Percentiles rank a stretch among this genome's conserved stretches.
These are phyloP conservation scores for Mrakiaceae sp. DNA, from an alignment of 1,284 basidiomycete species.

Conservation along the genomic window DNA sequence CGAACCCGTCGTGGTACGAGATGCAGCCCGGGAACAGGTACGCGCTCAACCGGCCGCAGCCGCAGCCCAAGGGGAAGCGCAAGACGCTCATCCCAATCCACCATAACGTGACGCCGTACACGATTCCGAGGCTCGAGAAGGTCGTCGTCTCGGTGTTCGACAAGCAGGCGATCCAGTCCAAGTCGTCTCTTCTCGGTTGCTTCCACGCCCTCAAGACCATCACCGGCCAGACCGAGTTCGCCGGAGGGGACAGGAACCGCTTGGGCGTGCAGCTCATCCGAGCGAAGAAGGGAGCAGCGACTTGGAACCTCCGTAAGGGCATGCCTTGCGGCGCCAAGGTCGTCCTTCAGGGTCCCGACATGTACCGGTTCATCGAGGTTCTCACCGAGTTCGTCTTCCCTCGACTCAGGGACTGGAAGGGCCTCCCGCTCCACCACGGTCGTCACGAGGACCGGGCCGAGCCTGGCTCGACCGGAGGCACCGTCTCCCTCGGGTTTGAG, in stretches of 20 bases:
- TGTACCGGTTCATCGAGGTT: constrained; percentile 85
- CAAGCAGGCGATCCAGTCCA: constrained; percentile 64
- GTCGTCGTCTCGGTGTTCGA: constrained; percentile 76
- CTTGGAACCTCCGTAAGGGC: constrained; percentile 71
- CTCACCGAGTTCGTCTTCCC: constrained; percentile 92
- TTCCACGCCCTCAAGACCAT: constrained; percentile 81
- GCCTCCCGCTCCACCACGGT: constrained; percentile 60
- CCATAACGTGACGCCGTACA: constrained; percentile 47
- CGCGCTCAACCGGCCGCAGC: constrained; percentile 32
- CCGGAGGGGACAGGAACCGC: constrained; percentile 41
- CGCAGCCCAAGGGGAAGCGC: constrained; percentile 30
- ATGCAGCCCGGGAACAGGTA: constrained; percentile 27
- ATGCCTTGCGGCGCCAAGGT: constrained; percentile 81
- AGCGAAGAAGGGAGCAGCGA: constrained; percentile 67
- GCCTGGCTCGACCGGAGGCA: constrained; percentile 61
- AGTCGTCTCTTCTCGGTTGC: constrained; percentile 64
- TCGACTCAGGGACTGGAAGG: constrained; percentile 78
- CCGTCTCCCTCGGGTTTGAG: constrained; percentile 78
- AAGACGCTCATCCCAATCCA: constrained; percentile 29
- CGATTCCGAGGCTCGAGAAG: constrained; percentile 64
- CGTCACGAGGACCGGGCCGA: constrained; percentile 27
- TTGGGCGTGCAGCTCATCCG: constrained; percentile 67
- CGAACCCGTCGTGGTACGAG: constrained; percentile 18
- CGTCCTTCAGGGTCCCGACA: constrained; percentile 73
- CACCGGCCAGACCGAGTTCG: constrained; percentile 64